phyloP scores from a whole-genome alignment of 1,284 basidiomycete genomes.

The Stygiomarasmius scandens region DNA sequence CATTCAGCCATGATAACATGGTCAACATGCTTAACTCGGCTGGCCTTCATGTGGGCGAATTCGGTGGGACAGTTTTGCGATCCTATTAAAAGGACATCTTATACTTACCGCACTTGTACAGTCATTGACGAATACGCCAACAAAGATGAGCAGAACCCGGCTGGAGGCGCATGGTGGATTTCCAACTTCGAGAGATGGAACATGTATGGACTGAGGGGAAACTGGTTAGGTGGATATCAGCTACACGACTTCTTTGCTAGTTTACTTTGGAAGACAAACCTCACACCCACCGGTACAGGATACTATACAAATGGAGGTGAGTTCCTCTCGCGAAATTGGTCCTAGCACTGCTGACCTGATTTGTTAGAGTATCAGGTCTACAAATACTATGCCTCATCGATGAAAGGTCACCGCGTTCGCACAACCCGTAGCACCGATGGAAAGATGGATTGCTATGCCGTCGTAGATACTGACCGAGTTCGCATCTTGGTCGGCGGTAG shows the following conservation, averaged over 20 bases:
- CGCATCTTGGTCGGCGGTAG: conserved; percentile 24
- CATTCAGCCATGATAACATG: conserved; percentile 20
- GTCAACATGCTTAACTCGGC: conserved; percentile 19
- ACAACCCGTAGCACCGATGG: conserved; percentile 23
- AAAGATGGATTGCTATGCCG: conserved; percentile 25
- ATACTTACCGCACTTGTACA: too few relatives aligned
- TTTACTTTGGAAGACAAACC: conserved; percentile 19
- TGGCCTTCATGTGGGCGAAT: conserved; percentile 18
- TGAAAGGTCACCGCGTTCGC: conserved; percentile 22
- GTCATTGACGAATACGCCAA: conserved; percentile 26
- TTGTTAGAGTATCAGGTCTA: conserved; percentile 23
- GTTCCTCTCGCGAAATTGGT: neutral
- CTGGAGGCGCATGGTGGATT: conserved; percentile 23
- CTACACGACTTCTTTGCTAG: conserved; percentile 23
- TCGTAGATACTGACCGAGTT: conserved; percentile 22
- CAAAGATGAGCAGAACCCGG: conserved; percentile 19
- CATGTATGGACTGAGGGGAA: conserved; percentile 9
- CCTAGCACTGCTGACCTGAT: neutral
- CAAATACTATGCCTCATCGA: conserved; percentile 22
- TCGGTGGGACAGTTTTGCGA: conserved; percentile 11
- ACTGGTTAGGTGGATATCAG: conserved; percentile 20
- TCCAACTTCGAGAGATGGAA: conserved; percentile 11
- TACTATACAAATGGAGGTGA: conserved; percentile 23
- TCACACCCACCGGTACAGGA: conserved; percentile 18
- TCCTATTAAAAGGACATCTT: too few relatives aligned